Base-by-base conservation (phyloP, 2,329 filamentous ascomycete species). In the Akanthomyces muscarius region DNA sequence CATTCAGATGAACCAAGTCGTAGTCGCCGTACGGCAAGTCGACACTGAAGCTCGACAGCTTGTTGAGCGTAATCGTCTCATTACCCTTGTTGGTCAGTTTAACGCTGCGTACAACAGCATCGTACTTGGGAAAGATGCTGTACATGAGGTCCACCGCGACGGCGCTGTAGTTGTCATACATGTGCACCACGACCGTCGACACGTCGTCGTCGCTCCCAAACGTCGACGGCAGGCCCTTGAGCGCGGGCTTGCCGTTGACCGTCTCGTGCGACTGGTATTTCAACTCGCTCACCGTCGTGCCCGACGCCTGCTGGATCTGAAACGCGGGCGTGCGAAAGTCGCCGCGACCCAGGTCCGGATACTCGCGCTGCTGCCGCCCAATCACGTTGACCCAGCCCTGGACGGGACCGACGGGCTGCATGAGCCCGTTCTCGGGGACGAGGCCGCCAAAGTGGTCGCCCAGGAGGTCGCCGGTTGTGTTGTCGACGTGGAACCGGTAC, bases 401-500 rank as follows among this genome's bases (percentile, higher is more conserved):
- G 7, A 69, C 67, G 16, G 70, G 69, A 4, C 63, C 65, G 8
- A 67, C 69, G 44, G 78, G 75, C 1, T 77, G 74, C 0, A 80
- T 77, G 30, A 64, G 25, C 58, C 62, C 76, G 18, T 82, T 78
- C 56, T 86, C 86, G 2, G 79, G 79, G 3, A 81, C 76, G 1
- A 77, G 78, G 14, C 80, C 84, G 48, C 86, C 86, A 66, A 86
- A 89, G 68, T 88, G 86, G 67, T 88, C 85, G 0, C 82, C 80
- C 18, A 84, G 71, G 44, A 89, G 76, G 61, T 89, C 85, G 4
- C 82, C 80, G 0, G 81, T 83, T 10, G 69, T 70, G 3, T 79
- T 73, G 65, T 88, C 82, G 51, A 87, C 84, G 65, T 88, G 86
- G 70, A 89, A 87, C 50, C 83, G 82, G 68, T 89, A 88, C 1